A percentile compares a stretch with the other conserved stretches of the same genome.
phyloP scores from a whole-genome alignment of 768 basidiomycete species.

The Inosperma sp. region DNA sequence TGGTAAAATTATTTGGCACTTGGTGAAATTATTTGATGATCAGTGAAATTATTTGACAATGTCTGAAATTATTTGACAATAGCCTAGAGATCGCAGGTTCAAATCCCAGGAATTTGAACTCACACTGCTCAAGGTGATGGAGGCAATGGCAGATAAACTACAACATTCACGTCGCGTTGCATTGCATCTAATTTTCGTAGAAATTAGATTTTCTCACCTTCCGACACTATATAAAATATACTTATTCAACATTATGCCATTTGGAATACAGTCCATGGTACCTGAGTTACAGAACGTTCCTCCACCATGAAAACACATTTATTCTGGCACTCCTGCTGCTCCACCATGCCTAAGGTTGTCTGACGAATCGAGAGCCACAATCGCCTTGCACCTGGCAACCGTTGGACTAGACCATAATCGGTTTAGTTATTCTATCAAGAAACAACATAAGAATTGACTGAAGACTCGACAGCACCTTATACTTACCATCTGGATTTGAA shows the following conservation, averaged over 20 bases:
- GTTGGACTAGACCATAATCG: constrained; percentile 6
- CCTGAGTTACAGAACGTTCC: constrained; percentile 9
- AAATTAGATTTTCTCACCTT: too few species aligned
- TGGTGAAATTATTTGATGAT: too few species aligned
- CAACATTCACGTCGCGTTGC: background rate
- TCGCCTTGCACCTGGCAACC: constrained; percentile 3
- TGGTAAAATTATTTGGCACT: too few species aligned
- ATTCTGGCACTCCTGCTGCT: background rate
- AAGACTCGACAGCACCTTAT: background rate
- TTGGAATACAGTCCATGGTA: constrained; percentile 5
- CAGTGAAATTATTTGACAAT: too few species aligned
- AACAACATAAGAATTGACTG: constrained; percentile 6
- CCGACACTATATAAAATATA: too few species aligned
- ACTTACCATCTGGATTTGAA: background rate
- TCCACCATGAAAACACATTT: background rate
- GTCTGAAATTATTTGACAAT: too few species aligned
- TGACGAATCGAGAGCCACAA: background rate
- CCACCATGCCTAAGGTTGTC: constrained; percentile 4
- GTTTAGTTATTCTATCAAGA: constrained; percentile 8
- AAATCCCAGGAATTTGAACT: constrained; percentile 4
- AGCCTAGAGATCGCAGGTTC: too few species aligned
- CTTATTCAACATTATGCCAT: too few species aligned
- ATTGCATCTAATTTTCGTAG: too few species aligned
- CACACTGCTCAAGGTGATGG: background rate
- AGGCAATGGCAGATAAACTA: background rate